Evolutionary conservation across 208 protist genomes (phyloP).

Genomic region (Leishmania arabica): DNA sequence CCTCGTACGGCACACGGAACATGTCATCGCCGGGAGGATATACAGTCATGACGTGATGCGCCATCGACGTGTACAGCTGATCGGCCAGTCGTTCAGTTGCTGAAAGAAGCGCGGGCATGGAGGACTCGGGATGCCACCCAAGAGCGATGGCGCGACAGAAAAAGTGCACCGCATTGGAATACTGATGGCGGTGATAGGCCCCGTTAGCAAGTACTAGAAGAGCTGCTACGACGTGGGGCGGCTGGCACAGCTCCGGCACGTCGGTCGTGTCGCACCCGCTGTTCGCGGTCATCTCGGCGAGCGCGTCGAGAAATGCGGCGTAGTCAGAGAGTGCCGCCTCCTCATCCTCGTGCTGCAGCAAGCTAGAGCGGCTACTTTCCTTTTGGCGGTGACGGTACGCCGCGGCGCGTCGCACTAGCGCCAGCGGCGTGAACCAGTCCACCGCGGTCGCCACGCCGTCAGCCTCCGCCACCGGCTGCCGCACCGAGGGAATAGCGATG

Average conservation of each 20-base stretch:
- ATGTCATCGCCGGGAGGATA: conserved; percentile 66
- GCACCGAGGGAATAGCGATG: conserved; percentile 45
- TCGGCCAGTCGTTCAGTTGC: conserved; percentile 49
- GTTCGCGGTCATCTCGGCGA: conserved; percentile 10
- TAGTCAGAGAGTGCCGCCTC: conserved; percentile 63
- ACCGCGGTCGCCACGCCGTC: conserved; percentile 6
- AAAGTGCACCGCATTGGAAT: conserved; percentile 55
- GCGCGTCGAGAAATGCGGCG: conserved; percentile 44
- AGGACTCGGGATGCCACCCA: conserved; percentile 62
- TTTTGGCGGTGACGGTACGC: conserved; percentile 54
- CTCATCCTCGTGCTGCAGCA: conserved; percentile 48
- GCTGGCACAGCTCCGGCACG: conserved; percentile 38
- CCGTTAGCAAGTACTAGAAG: conserved; percentile 83
- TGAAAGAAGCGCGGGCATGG: conserved; percentile 8
- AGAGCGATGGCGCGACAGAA: conserved; percentile 74
- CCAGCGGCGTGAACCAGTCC: conserved; percentile 66
- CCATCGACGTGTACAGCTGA: conserved; percentile 76
- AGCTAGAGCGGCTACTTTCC: conserved; percentile 11
- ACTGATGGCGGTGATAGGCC: conserved; percentile 61
- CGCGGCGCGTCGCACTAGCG: conserved; percentile 76
- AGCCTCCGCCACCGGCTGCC: background rate
- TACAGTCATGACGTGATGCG: conserved; percentile 59
- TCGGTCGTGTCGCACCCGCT: background rate
- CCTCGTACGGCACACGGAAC: conserved; percentile 81
- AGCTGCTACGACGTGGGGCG: conserved; percentile 64